Percentiles rank a stretch among this genome's conserved stretches.
Evolutionary conservation across 345 rosid species (phyloP).

Genomic region (Capsella bursapastoris): DNA sequence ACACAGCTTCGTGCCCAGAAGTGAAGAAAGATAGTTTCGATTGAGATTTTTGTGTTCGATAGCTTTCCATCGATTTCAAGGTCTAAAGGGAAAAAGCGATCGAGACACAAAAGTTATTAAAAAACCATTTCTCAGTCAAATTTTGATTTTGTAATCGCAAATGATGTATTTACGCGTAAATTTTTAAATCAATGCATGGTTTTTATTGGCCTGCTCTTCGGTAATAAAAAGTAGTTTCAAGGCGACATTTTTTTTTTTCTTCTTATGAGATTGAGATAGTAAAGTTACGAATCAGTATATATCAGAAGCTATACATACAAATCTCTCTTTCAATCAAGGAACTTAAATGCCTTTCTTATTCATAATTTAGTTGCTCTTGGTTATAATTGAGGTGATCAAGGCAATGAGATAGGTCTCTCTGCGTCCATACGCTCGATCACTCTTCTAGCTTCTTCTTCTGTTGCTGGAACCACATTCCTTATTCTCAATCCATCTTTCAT

Average conservation of each 20-base stretch:
- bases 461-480: slow-evolving; percentile 84
- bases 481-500: slow-evolving; percentile 67
- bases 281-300: not conserved
- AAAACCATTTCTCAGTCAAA: not conserved
- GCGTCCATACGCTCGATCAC: slow-evolving; percentile 88
- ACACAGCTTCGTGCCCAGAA: not conserved
- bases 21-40: slow-evolving; percentile 13
- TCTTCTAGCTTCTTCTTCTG: slow-evolving; percentile 83
- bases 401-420: slow-evolving; percentile 50
- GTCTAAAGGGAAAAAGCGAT: slow-evolving; percentile 13
- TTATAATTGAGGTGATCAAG: slow-evolving; percentile 8
- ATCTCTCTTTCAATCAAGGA: not conserved
- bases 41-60: slow-evolving; percentile 11
- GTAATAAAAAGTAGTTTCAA: not conserved
- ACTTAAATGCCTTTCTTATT: slow-evolving; percentile 3
- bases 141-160: slow-evolving; percentile 20
- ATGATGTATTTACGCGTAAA: slow-evolving; percentile 7
- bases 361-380: not conserved
- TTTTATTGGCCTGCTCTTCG: not conserved
- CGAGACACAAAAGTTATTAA: not conserved
- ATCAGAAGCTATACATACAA: slow-evolving; percentile 5
- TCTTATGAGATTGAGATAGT: no score
- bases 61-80: slow-evolving; percentile 41
- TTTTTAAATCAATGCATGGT: not conserved
- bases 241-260: not conserved